phyloP scores from a whole-genome alignment of 2,329 filamentous ascomycete species.

The Fusarium sp. region DNA sequence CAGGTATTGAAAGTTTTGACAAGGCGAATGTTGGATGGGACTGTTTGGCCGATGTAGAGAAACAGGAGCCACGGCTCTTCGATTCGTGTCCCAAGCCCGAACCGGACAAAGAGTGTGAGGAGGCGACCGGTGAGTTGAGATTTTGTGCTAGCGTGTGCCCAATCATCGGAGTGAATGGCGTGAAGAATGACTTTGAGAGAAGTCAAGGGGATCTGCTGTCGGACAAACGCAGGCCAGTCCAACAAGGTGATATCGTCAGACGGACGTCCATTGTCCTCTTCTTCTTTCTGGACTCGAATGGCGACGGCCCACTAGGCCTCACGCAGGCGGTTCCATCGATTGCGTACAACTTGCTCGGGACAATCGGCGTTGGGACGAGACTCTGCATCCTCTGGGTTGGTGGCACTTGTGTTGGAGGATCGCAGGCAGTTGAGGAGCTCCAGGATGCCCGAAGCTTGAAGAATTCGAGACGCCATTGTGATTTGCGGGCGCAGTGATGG shows the following conservation, averaged over 20 bases:
- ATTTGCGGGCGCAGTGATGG: too few relatives aligned
- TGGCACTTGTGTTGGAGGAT: neutral
- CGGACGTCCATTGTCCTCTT: constrained; percentile 4
- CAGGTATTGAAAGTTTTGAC: constrained; percentile 14
- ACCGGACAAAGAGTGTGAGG: constrained; percentile 10
- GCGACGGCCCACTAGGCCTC: constrained; percentile 7
- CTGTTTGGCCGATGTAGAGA: constrained; percentile 8
- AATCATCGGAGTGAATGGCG: constrained; percentile 18
- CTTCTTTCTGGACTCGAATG: constrained; percentile 3
- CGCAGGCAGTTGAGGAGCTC: constrained; percentile 14
- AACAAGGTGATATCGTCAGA: constrained; percentile 3
- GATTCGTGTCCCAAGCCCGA: neutral
- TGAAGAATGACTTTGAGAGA: constrained; percentile 20
- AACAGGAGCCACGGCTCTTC: constrained; percentile 21
- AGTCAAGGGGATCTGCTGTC: constrained; percentile 12
- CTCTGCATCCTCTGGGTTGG: neutral
- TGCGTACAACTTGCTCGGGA: neutral
- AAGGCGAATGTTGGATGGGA: constrained; percentile 5
- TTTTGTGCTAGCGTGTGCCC: constrained; percentile 6
- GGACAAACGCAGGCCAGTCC: constrained; percentile 14
- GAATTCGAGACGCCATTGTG: constrained; percentile 14
- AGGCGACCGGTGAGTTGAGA: constrained; percentile 11
- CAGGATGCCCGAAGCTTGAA: constrained; percentile 10
- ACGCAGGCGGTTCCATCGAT: neutral
- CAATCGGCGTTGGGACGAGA: constrained; percentile 2